Conservation (phyloP, 306 rosid genomes). For the Benincasa hispida region DNA sequence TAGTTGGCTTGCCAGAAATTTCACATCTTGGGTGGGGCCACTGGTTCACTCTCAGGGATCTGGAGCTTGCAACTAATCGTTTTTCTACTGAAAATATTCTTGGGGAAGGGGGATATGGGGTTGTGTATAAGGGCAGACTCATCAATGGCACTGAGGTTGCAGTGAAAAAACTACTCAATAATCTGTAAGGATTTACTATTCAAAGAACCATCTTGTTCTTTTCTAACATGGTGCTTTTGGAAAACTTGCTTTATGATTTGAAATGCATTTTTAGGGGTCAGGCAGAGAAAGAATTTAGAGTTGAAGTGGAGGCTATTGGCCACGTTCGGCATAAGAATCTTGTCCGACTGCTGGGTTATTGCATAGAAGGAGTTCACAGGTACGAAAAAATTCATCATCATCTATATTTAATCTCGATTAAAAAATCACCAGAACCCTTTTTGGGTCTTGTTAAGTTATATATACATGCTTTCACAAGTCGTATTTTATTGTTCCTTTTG, state of each 20-base stretch:
- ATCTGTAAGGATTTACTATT: conserved; percentile 52
- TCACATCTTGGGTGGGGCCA: conserved; percentile 99
- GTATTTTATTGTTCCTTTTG: neutral
- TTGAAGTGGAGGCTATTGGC: conserved; percentile 97
- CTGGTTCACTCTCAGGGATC: conserved; percentile 97
- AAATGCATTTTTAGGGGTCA: conserved; percentile 53
- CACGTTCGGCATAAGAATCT: conserved; percentile 96
- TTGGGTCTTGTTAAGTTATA: neutral
- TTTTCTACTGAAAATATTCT: conserved; percentile 57
- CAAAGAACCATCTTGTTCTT: neutral
- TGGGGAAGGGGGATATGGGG: conserved; percentile 96
- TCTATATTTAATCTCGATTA: neutral
- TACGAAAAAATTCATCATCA: conserved; percentile 4
- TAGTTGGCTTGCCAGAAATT: conserved; percentile 76
- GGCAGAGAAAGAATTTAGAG: conserved; percentile 96
- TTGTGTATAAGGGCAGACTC: conserved; percentile 76
- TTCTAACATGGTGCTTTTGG: neutral
- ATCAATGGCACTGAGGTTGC: conserved; percentile 89
- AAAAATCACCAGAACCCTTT: neutral
- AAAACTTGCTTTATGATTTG: neutral
- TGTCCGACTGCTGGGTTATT: conserved; percentile 80
- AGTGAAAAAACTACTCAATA: conserved; percentile 87
- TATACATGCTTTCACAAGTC: neutral
- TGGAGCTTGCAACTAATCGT: conserved; percentile 58
- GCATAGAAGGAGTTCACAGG: conserved; percentile 93